Percentiles rank a stretch among this genome's conserved stretches.
phyloP scores from a whole-genome alignment of 345 rosid genomes.

The Nephelium lappaceum region DNA sequence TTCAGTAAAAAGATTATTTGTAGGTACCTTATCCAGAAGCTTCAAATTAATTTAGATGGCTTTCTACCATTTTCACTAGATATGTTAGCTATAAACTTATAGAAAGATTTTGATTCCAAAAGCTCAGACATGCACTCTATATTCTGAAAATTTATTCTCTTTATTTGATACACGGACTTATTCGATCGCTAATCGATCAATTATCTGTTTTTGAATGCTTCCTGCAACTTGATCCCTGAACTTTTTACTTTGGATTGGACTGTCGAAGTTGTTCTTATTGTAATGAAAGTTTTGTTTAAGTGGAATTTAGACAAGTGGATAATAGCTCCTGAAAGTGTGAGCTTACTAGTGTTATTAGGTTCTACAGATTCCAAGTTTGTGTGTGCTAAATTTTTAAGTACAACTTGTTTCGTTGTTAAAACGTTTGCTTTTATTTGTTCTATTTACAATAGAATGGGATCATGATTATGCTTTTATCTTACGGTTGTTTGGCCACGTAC shows the following conservation, averaged over 20 bases:
- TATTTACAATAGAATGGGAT: neutral
- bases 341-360: neutral
- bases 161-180: no score
- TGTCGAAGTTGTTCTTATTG: no score
- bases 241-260: no score
- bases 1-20: neutral
- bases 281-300: neutral
- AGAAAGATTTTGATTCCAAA: neutral
- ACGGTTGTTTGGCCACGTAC: neutral
- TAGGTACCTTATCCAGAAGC: neutral
- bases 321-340: neutral
- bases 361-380: neutral
- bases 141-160: no score
- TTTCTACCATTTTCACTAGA: neutral
- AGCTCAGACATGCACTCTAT: no score
- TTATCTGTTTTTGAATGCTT: no score
- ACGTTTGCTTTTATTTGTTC: neutral
- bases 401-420: slow-evolving; percentile 4
- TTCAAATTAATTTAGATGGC: neutral
- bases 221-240: no score
- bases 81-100: neutral
- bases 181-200: no score
- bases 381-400: neutral
- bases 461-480: neutral
- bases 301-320: neutral